A percentile compares a stretch with the other conserved stretches of the same genome.
These are phyloP conservation scores for Parietaria judaica DNA, from an alignment of 306 rosid genomes.

Conservation along the genomic window DNA sequence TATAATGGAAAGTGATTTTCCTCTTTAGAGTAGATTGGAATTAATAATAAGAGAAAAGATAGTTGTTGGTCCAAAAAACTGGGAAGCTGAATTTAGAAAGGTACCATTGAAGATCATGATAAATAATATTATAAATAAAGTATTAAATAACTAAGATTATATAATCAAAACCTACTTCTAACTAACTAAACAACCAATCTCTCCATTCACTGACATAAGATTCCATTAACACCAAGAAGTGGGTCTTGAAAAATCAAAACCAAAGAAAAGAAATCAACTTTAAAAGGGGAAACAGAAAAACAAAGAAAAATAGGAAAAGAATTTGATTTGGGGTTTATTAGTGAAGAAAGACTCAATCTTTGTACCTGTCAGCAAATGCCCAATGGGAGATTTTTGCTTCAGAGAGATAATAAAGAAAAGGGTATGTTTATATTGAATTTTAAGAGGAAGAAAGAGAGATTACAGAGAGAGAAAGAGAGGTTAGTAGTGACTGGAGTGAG, in stretches of 20 bases:
- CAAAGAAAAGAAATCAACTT: neutral
- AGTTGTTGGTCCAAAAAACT: conserved; percentile 25
- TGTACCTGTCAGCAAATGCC: conserved; percentile 45
- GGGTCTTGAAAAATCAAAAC: conserved; percentile 1
- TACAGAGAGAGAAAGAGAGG: conserved; percentile 13
- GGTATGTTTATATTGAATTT: conserved; percentile 30
- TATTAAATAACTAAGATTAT: conserved; percentile 14
- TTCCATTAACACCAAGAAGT: conserved; percentile 51
- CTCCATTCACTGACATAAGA: conserved; percentile 54
- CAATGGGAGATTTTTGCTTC: conserved; percentile 26
- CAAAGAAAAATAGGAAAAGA: neutral
- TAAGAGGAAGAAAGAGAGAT: neutral
- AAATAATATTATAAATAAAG: neutral
- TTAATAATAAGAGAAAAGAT: conserved; percentile 9
- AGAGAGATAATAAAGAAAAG: conserved; percentile 12
- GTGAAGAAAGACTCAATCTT: conserved; percentile 27
- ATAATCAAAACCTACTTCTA: conserved; percentile 16
- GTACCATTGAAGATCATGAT: conserved; percentile 14
- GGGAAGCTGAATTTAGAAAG: conserved; percentile 27
- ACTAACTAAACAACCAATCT: conserved; percentile 7
- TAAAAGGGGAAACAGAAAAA: neutral
- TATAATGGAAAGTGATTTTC: conserved; percentile 18
- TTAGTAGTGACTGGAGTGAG: neutral
- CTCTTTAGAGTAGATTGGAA: conserved; percentile 2
- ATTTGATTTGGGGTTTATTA: conserved; percentile 21